A percentile compares a stretch with the other conserved stretches of the same genome.
phyloP scores from a whole-genome alignment of 2,329 filamentous ascomycete genomes.

The Arthroderma sp. region DNA sequence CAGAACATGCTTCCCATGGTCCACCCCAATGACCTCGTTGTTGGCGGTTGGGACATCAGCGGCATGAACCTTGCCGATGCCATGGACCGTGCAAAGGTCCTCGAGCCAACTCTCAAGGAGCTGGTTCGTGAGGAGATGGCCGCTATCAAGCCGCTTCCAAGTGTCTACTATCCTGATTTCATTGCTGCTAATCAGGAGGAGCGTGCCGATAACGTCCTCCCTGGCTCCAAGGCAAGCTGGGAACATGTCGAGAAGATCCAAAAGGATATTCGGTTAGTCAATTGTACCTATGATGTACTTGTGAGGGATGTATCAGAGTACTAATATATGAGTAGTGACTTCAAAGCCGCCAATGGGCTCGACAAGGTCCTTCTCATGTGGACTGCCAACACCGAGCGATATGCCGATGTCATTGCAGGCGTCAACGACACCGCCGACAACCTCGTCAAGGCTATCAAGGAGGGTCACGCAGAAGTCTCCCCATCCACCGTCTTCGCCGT shows the following conservation, averaged over 20 bases:
- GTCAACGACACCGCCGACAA: slow-evolving; percentile 97
- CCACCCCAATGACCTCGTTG: slow-evolving; percentile 86
- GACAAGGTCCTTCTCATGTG: slow-evolving; percentile 97
- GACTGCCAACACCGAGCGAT: slow-evolving; percentile 98
- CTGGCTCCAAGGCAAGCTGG: slow-evolving; percentile 70
- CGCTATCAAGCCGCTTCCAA: slow-evolving; percentile 74
- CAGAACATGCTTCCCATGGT: slow-evolving; percentile 90
- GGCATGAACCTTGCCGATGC: slow-evolving; percentile 74
- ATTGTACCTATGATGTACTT: background rate
- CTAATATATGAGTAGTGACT: slow-evolving; percentile 47
- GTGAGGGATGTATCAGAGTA: background rate
- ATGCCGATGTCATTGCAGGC: slow-evolving; percentile 72
- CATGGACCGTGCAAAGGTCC: slow-evolving; percentile 90
- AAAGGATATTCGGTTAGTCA: slow-evolving; percentile 66
- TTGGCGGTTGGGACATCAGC: slow-evolving; percentile 98
- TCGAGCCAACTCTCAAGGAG: slow-evolving; percentile 87
- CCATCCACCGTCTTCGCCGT: slow-evolving; percentile 95
- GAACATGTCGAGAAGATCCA: slow-evolving; percentile 89
- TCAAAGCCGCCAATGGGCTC: slow-evolving; percentile 72
- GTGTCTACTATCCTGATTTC: slow-evolving; percentile 98
- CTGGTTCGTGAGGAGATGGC: slow-evolving; percentile 89
- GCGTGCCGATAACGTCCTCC: slow-evolving; percentile 79
- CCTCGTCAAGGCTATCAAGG: slow-evolving; percentile 73
- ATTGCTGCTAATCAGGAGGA: slow-evolving; percentile 98
- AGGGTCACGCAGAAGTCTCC: slow-evolving; percentile 79